These are phyloP conservation scores for Phytomonas francai DNA, from an alignment of 208 protist genomes.

Conservation along the genomic window DNA sequence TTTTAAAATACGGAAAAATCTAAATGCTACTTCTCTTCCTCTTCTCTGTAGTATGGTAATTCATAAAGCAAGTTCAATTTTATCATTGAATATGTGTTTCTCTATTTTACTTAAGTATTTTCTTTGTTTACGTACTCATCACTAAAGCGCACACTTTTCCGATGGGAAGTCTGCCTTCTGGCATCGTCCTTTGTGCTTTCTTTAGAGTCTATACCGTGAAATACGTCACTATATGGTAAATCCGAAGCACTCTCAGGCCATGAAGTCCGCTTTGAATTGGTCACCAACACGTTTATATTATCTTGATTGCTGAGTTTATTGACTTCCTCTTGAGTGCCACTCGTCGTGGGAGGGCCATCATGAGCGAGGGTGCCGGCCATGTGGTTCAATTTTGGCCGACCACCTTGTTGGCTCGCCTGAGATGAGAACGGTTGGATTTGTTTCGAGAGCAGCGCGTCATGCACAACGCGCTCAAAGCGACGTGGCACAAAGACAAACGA, in stretches of 20 bases:
- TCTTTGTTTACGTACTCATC: conserved; percentile 12
- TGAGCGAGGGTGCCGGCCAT: not conserved
- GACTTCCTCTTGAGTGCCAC: not conserved
- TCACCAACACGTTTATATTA: not conserved
- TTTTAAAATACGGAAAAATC: conserved; percentile 11
- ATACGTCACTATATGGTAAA: not conserved
- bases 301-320: not conserved
- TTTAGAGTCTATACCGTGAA: not conserved
- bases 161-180: not conserved
- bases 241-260: not conserved
- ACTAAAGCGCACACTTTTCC: conserved; percentile 36
- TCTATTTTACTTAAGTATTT: conserved; percentile 4
- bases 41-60: not conserved
- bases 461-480: conserved; percentile 43
- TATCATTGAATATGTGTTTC: conserved; percentile 3
- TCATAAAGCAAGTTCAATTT: not conserved
- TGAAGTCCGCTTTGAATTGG: not conserved
- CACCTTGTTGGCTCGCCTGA: not conserved
- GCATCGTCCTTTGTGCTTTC: conserved; percentile 1
- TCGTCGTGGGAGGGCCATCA: not conserved
- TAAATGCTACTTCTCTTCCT: not conserved
- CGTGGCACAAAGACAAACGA: conserved; percentile 95
- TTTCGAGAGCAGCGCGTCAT: not conserved
- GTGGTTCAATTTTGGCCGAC: not conserved
- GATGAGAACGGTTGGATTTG: not conserved